Percentiles rank a stretch among this genome's conserved stretches.
Conservation (phyloP, 179 eudicot species). For the Nepenthes alata region DNA sequence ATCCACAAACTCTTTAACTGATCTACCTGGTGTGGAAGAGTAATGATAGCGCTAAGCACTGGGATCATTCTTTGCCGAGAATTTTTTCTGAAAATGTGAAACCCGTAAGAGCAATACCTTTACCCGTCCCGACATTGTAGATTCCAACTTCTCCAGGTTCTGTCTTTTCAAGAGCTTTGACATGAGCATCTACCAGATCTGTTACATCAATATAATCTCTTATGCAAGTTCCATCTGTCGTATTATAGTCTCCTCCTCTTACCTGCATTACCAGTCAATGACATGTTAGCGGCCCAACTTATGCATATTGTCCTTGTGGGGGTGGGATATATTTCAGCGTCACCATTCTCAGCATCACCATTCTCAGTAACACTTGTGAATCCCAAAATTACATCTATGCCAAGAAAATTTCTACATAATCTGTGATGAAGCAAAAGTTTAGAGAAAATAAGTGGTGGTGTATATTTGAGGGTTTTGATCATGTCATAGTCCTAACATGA, state of each 20-base stretch:
- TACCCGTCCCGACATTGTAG: constrained; percentile 84
- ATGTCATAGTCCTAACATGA: too few relatives aligned
- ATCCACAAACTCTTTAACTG: constrained; percentile 81
- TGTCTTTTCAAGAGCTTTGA: constrained; percentile 70
- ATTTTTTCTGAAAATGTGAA: neutral
- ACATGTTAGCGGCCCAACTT: neutral
- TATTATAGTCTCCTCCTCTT: constrained; percentile 65
- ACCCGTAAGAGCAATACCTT: constrained; percentile 23
- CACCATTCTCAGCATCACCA: too few relatives aligned
- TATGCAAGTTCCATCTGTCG: constrained; percentile 71
- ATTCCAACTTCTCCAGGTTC: constrained; percentile 61
- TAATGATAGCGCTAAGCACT: neutral
- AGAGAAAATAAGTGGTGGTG: too few relatives aligned
- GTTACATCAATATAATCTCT: constrained; percentile 81
- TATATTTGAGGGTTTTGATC: too few relatives aligned
- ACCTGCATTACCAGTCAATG: constrained; percentile 29
- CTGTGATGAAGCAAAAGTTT: too few relatives aligned
- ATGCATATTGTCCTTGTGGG: neutral
- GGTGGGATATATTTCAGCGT: too few relatives aligned
- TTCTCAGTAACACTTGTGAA: too few relatives aligned
- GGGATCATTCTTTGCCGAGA: neutral
- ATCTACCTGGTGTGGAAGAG: constrained; percentile 46
- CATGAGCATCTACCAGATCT: constrained; percentile 80
- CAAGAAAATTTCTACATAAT: too few relatives aligned
- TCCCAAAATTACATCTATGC: too few relatives aligned